Percentiles rank a stretch among this genome's conserved stretches.
These are phyloP conservation scores for Orbilia oligospora DNA, from an alignment of 2,329 filamentous ascomycete genomes.

Conservation along the genomic window DNA sequence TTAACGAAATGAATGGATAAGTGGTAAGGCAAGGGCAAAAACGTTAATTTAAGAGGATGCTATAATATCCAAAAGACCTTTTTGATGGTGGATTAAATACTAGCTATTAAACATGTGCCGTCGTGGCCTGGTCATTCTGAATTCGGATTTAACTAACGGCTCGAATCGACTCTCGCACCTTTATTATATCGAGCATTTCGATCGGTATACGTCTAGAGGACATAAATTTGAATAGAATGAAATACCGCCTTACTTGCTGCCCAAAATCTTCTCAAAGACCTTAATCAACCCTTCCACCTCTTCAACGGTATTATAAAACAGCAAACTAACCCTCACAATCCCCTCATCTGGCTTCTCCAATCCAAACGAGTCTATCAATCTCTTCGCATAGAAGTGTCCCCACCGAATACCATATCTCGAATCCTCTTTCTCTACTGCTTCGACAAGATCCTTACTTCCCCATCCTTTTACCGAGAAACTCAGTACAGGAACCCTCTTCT, in stretches of 20 bases:
- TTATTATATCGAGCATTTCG: no score
- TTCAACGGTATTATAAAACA: constrained; percentile 59
- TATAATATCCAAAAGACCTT: no score
- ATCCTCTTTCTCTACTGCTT: constrained; percentile 49
- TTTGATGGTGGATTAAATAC: no score
- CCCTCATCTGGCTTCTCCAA: constrained; percentile 57
- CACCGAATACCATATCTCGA: constrained; percentile 49
- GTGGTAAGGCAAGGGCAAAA: no score
- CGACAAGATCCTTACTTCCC: constrained; percentile 52
- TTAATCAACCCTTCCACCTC: constrained; percentile 56
- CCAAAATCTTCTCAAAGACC: constrained; percentile 44
- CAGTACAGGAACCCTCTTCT: constrained; percentile 44
- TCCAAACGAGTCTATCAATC: constrained; percentile 45
- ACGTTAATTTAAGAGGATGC: no score
- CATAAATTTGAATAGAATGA: no score
- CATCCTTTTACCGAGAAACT: constrained; percentile 55
- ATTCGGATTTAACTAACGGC: no score
- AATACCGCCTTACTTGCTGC: neutral
- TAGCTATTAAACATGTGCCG: no score
- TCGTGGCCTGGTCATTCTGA: no score
- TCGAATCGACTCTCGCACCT: no score
- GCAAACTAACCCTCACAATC: constrained; percentile 47
- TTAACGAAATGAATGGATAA: no score
- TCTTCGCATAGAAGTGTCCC: constrained; percentile 55
- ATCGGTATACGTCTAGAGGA: no score